Base-by-base conservation (phyloP, 2,329 filamentous ascomycete genomes). In the Leptodontidium sp. region DNA sequence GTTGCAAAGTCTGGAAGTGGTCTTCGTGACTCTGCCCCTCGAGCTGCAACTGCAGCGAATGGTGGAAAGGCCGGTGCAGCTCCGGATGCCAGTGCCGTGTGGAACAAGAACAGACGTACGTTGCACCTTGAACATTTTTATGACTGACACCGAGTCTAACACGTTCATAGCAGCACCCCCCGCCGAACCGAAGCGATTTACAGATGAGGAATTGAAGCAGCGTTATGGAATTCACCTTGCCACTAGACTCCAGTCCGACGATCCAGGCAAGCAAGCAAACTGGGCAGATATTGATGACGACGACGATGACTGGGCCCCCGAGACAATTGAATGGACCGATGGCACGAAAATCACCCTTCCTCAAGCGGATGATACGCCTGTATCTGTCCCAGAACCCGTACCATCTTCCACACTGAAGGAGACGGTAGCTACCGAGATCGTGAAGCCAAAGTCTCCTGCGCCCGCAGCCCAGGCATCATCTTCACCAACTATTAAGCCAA, bases 281-380 rank as follows among this genome's bases (percentile, higher is more conserved):
- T 97, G 93, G 93, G 93, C 93, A 29, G 93, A 97, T 77, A 94
- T 95, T 69, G 93, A 96, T 70, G 93, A 96, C 68, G 93, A 96
- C 72, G 92, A 94, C 75, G 93, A 96, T 47, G 92, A 95, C 76
- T 95, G 93, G 91, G 91, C 90, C 15, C 93, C 93, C 1, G 92
- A 96, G 72, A 89, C 91, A 64, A 93, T 96, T 73, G 92, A 92
- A 68, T 97, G 93, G 93, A 92, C 92, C 77, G 93, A 97, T 79
- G 93, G 93, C 65, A 96, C 93, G 61, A 95, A 95, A 79, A 91
- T 91, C 43, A 92, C 90, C 6, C 84, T 94, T 17, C 88, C 91
- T 17, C 86, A 89, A 70, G 82, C 85, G 62, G 88, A 90, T 49
- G 88, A 90, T 40, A 64, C 77, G 65, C 75, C 74, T 8, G 67